Base-by-base conservation (phyloP, 352 stramenopile species). In the Pythium periplocum region DNA sequence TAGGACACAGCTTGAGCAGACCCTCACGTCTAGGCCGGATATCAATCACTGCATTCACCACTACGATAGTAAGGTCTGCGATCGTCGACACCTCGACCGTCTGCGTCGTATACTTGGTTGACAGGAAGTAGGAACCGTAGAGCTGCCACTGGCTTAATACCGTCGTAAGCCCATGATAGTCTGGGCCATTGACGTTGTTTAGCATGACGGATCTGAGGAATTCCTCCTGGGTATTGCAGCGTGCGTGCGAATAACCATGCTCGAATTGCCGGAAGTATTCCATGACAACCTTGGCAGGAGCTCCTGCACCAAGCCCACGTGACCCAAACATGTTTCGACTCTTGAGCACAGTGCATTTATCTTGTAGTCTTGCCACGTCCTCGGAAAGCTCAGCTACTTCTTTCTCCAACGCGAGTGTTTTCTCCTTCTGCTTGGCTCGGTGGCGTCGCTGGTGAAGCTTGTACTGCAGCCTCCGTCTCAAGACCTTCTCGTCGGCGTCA, bases 391-490 rank as follows among this genome's bases (percentile, higher is more conserved):
- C 48, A 39, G 71, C 43, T 17, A 83, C 67, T 8, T 86, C 64
- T 10, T 73, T 52, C 26, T 68, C 68, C 8, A 86, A 69, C 48
- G 48, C 61, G 33, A 71, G 35, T 38, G 62, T 56, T 56, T 75
- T 76, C 47, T 79, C 55, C 45, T 87, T 86, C 50, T 86, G 73
- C 64, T 85, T 82, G 45, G 75, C 77, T 26, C 77, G 73, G 52
- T 88, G 80, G 52, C 66, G 75, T 2, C 71, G 75, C 55, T 90
- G 77, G 54, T 87, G 76, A 53, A 81, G 71, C 37, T 84, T 85
- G 63, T 86, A 86, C 56, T 87, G 79, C 43, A 75, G 61, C 5
- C 76, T 68, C 32, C 69, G 53, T 3, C 70, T 66, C 26, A 71
- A 53, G 32, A 78, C 59, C 48, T 80, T 83, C 32, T 88, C 69